Conservation (phyloP, 192 early-diverging fungal genomes). For the Jimgerdemannia flammicorona region DNA sequence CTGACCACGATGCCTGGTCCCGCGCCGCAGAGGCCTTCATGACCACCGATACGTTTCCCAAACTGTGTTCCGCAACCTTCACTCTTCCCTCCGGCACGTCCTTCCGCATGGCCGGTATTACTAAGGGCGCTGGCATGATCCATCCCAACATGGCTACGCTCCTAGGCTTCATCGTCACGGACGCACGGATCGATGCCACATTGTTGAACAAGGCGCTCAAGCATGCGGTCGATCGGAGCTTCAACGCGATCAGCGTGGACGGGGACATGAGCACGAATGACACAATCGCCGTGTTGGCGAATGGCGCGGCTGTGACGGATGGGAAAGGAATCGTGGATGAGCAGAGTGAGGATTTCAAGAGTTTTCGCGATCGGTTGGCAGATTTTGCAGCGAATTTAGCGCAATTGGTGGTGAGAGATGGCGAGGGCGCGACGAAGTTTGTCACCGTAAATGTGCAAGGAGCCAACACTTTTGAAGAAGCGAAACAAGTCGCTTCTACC, state of each 20-base stretch:
- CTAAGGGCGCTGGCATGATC: constrained; percentile 98
- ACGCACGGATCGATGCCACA: constrained; percentile 60
- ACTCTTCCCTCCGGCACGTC: constrained; percentile 38
- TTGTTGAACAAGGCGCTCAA: constrained; percentile 69
- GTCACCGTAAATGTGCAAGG: constrained; percentile 84
- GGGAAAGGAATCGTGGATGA: constrained; percentile 35
- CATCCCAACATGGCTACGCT: constrained; percentile 99
- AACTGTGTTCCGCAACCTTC: constrained; percentile 65
- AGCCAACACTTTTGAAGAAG: constrained; percentile 67
- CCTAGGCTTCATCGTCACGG: constrained; percentile 84
- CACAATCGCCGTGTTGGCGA: constrained; percentile 86
- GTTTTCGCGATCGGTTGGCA: constrained; percentile 72
- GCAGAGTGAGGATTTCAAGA: constrained; percentile 49
- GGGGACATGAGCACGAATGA: constrained; percentile 98
- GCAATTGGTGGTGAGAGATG: constrained; percentile 88
- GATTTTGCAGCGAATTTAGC: constrained; percentile 86
- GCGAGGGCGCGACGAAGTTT: constrained; percentile 98
- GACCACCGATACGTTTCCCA: constrained; percentile 99
- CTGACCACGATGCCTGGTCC: constrained; percentile 71
- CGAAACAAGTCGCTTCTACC: constrained; percentile 77
- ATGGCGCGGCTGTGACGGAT: constrained; percentile 53
- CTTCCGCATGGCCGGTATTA: constrained; percentile 90
- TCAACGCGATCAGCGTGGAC: constrained; percentile 94
- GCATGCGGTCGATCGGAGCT: constrained; percentile 84
- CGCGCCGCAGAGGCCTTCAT: constrained; percentile 82